phyloP scores from a whole-genome alignment of 2,329 filamentous ascomycete species.

The Pyrenochaeta sp. region DNA sequence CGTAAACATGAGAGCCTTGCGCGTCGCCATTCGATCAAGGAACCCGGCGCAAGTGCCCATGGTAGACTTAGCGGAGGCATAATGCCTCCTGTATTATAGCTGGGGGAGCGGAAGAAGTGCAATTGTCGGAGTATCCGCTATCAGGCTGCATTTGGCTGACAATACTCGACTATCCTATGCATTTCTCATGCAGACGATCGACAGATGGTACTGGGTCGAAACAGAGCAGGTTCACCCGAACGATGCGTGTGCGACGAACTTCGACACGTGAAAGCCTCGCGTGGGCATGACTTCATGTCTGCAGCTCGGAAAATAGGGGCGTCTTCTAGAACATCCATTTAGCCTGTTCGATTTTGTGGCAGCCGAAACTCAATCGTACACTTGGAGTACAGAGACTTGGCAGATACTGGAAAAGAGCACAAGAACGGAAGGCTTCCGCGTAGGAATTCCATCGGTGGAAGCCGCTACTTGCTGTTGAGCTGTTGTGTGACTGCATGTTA shows the following conservation, averaged over 20 bases:
- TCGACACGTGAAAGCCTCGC: slow-evolving; percentile 7
- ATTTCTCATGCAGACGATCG: neutral
- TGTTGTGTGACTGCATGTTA: slow-evolving; percentile 11
- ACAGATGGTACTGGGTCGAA: neutral
- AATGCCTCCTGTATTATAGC: neutral
- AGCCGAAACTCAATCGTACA: slow-evolving; percentile 10
- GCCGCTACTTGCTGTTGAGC: slow-evolving; percentile 9
- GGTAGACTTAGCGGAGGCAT: neutral
- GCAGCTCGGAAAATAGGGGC: slow-evolving; percentile 13
- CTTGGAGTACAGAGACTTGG: slow-evolving; percentile 1
- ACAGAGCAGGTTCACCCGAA: too few species aligned
- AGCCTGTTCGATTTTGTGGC: slow-evolving; percentile 2
- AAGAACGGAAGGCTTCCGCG: slow-evolving; percentile 2
- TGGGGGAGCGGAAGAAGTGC: neutral
- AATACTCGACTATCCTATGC: neutral
- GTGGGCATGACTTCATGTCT: slow-evolving; percentile 7
- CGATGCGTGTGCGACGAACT: neutral
- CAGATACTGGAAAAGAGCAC: neutral
- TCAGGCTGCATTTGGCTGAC: neutral
- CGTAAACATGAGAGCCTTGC: neutral
- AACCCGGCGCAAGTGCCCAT: neutral
- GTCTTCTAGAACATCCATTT: slow-evolving; percentile 23
- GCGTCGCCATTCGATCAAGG: neutral
- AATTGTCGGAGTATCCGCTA: neutral
- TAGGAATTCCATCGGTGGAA: slow-evolving; percentile 2